These are phyloP conservation scores for Saccharomycopsis vini DNA, from an alignment of 805 yeast genomes.

Conservation along the genomic window DNA sequence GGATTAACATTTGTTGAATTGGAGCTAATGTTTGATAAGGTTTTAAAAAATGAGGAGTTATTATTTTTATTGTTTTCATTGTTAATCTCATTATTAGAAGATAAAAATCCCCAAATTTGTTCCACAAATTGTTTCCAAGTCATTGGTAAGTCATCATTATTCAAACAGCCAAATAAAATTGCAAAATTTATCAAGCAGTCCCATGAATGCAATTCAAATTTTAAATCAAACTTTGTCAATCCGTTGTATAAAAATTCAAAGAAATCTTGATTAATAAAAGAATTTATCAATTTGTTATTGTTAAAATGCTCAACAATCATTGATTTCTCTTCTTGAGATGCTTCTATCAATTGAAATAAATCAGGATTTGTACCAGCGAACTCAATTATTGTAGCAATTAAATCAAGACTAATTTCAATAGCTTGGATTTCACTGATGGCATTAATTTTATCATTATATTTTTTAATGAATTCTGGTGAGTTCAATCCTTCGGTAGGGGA, in stretches of 20 bases:
- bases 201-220: conserved; percentile 15
- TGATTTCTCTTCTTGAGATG: conserved; percentile 7
- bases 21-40: background rate
- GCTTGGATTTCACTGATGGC: conserved; percentile 51
- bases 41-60: conserved; percentile 3
- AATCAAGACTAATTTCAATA: conserved; percentile 63
- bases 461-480: conserved; percentile 4
- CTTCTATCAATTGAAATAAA: conserved; percentile 15
- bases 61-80: no score
- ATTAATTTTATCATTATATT: conserved; percentile 29
- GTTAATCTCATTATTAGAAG: background rate
- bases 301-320: conserved; percentile 18
- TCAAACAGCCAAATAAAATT: conserved; percentile 8
- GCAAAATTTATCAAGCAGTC: conserved; percentile 17
- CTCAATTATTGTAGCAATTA: conserved; percentile 70
- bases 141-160: conserved; percentile 3
- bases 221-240: conserved; percentile 5
- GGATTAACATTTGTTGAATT: background rate
- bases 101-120: conserved; percentile 5
- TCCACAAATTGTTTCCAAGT: conserved; percentile 5
- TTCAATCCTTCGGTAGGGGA: no score
- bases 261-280: conserved; percentile 7
- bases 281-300: conserved; percentile 3
- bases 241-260: conserved; percentile 1
- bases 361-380: conserved; percentile 30